Percentiles rank a stretch among this genome's conserved stretches.
phyloP scores from a whole-genome alignment of 2,329 filamentous ascomycete genomes.

The Aureobasidium sp. region DNA sequence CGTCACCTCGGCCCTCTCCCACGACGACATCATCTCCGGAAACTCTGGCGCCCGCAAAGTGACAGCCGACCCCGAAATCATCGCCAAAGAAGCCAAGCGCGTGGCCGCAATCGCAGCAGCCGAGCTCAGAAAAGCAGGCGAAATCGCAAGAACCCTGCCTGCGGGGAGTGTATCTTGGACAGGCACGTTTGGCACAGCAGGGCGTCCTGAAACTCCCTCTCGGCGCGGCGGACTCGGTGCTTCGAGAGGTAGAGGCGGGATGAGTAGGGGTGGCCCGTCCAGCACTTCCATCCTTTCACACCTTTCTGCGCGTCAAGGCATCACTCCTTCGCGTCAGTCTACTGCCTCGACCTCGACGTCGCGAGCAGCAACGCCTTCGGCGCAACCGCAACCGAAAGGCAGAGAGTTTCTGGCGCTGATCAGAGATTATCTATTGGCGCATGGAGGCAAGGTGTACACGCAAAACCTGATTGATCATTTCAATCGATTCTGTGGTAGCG shows the following conservation, averaged over 20 bases:
- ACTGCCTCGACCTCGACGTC: conserved; percentile 28
- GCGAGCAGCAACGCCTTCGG: conserved; percentile 22
- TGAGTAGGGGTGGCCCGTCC: conserved; percentile 22
- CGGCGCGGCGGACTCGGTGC: conserved; percentile 40
- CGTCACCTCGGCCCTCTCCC: conserved; percentile 86
- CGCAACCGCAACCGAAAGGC: conserved; percentile 28
- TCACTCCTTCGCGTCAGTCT: conserved; percentile 37
- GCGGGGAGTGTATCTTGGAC: conserved; percentile 93
- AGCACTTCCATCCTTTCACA: conserved; percentile 40
- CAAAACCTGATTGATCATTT: conserved; percentile 89
- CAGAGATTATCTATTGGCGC: conserved; percentile 67
- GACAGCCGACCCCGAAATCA: conserved; percentile 67
- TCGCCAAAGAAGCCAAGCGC: conserved; percentile 73
- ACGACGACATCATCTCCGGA: conserved; percentile 82
- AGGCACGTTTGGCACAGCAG: conserved; percentile 70
- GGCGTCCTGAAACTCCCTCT: conserved; percentile 55
- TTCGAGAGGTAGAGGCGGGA: conserved; percentile 26
- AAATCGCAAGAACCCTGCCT: conserved; percentile 64
- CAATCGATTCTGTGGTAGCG: conserved; percentile 65
- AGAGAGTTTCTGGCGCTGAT: conserved; percentile 51
- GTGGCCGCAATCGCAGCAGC: conserved; percentile 72
- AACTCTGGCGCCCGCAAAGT: conserved; percentile 50
- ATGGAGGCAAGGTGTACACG: conserved; percentile 71
- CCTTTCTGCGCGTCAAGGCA: conserved; percentile 36
- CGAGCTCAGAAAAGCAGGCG: conserved; percentile 65